These are phyloP conservation scores for Diaporthe sp. DNA, from an alignment of 2,329 filamentous ascomycete species.

Conservation along the genomic window DNA sequence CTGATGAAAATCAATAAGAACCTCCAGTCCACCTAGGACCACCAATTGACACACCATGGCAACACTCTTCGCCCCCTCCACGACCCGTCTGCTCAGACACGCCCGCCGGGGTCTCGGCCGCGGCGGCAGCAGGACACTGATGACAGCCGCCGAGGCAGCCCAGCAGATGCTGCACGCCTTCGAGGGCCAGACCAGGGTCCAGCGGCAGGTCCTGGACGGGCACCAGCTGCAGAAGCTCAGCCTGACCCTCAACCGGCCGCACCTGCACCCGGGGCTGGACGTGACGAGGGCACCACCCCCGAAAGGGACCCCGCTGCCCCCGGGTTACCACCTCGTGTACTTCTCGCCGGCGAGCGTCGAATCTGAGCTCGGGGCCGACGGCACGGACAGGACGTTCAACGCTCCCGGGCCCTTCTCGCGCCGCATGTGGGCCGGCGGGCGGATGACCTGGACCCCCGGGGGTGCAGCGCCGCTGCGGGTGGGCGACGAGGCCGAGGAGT, in stretches of 20 bases:
- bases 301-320: constrained; percentile 65
- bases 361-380: constrained; percentile 68
- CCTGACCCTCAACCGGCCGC: constrained; percentile 67
- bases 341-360: constrained; percentile 72
- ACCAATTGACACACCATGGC: constrained; percentile 5
- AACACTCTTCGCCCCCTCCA: not conserved
- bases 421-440: constrained; percentile 78
- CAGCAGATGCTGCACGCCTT: constrained; percentile 51
- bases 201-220: constrained; percentile 67
- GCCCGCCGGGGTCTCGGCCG: not conserved
- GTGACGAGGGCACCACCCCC: constrained; percentile 55
- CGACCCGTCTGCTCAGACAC: constrained; percentile 15
- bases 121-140: constrained; percentile 17
- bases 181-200: constrained; percentile 46
- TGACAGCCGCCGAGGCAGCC: constrained; percentile 44
- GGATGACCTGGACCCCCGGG: constrained; percentile 63
- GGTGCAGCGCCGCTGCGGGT: constrained; percentile 57
- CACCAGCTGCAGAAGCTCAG: constrained; percentile 75
- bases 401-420: constrained; percentile 71
- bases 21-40: not conserved
- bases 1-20: not conserved
- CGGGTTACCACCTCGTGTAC: constrained; percentile 74
- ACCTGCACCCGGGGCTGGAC: constrained; percentile 57
- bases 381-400: constrained; percentile 73
- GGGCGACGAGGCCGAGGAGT: constrained; percentile 58